Conservation (phyloP, 495 filamentous ascomycete species). For the Aspergillus avenaceus region DNA sequence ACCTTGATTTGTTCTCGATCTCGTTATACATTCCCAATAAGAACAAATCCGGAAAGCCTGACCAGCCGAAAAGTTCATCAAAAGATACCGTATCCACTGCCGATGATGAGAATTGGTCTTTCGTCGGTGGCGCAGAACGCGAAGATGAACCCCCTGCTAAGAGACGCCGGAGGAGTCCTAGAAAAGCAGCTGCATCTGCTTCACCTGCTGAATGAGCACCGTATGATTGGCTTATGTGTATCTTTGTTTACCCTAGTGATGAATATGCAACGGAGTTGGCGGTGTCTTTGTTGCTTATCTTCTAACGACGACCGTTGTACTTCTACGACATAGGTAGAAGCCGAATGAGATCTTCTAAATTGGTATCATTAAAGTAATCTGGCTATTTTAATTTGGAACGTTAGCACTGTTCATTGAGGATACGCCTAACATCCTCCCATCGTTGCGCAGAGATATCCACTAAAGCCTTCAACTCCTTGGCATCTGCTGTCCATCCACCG, state of each 20-base stretch:
- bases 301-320: not conserved
- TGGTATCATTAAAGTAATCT: constrained; percentile 32
- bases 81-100: not conserved
- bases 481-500: constrained; percentile 65
- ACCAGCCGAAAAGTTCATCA: not conserved
- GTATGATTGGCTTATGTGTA: not conserved
- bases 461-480: constrained; percentile 49
- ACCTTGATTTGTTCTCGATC: constrained; percentile 29
- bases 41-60: constrained; percentile 7
- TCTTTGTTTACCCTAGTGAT: not conserved
- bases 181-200: constrained; percentile 10
- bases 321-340: not conserved
- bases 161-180: constrained; percentile 29
- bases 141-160: constrained; percentile 36
- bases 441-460: constrained; percentile 49
- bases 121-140: constrained; percentile 15
- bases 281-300: not conserved
- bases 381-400: constrained; percentile 6
- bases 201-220: not conserved
- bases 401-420: constrained; percentile 36
- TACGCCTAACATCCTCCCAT: constrained; percentile 50
- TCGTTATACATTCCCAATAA: constrained; percentile 33
- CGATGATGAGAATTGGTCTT: constrained; percentile 21
- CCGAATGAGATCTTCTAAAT: not conserved
- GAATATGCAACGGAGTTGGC: constrained; percentile 1